Evolutionary conservation across 2,329 filamentous ascomycete genomes (phyloP), one percentile per base, ranked within the genome.

Genomic region (Truncatella angustata): DNA sequence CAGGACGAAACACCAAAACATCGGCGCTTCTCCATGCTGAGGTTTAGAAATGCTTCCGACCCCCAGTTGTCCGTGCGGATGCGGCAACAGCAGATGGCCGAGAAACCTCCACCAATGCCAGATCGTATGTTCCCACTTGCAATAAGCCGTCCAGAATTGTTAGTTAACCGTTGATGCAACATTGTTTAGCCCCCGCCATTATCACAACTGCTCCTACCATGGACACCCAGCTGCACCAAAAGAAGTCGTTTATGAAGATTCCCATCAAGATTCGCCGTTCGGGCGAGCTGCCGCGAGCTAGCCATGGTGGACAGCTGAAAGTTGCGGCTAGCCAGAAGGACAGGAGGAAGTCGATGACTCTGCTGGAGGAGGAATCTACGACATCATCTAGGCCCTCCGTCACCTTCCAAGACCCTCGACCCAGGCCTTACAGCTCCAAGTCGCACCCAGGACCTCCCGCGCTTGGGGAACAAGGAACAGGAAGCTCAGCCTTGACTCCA

Each of bases 31-130:
- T 85, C 81, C 51, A 76, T 96, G 70, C 76, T 96, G 72, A 86
- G 87, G 65, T 91, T 94, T 68, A 88, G 91, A 63, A 92, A 96
- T 80, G 92, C 91, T 56, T 97, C 92, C 7, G 93, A 97, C 72
- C 88, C 91, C 47, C 91, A 97, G 69, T 74, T 97, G 55, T 91
- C 90, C 10, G 76, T 85, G 26, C 82, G 84, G 66, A 87, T 87
- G 49, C 91, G 87, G 67, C 82, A 87, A 62, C 86, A 91, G 51
- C 75, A 76, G 42, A 70, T 73, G 56, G 74, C 76, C 54, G 74
- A 78, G 62, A 78, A 74, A 60, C 70, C 76, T 20, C 83, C 78
- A 62, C 85, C 77, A 61, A 76, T 81, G 64, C 84, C 75, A 66
- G 80, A 73, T 71, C 80, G 76, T 84, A 82, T 58, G 70, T 72